Evolutionary conservation across 1,139 yeast species (phyloP), one percentile per base, ranked within the genome.

Genomic region (Scheffersomyces titani): DNA sequence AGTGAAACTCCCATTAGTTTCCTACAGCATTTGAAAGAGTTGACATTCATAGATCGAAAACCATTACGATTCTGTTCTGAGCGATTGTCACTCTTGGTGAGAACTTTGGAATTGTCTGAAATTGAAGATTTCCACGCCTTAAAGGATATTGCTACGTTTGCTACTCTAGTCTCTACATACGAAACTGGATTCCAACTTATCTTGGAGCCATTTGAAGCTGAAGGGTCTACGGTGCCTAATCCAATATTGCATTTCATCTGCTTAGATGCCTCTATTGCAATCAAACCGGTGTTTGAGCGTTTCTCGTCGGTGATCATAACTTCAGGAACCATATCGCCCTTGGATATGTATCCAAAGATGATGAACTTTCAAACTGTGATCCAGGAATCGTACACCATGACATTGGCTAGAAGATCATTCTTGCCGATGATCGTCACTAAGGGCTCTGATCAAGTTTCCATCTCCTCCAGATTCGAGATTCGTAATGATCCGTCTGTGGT

Each of bases 311-410:
- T 94, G 16, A 89, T 94, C 59, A 94, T 94, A 60, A 94, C 99
- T 0, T 91, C 97, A 1, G 99, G 99, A 65, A 94, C 99, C 16
- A 93, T 94, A 51, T 94, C 99, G 0, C 99, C 99, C 0, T 83
- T 94, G 71, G 99, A 96, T 68, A 94, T 94, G 99, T 94, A 94
- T 70, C 99, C 99, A 5, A 88, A 92, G 66, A 94, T 94, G 99
- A 80, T 94, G 61, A 90, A 93, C 68, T 94, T 96, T 72, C 93
- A 92, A 57, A 94, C 99, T 0, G 97, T 93, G 5, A 83, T 96
- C 51, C 98, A 93, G 71, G 96, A 92, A 68, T 92, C 98, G 0
- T 94, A 93, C 70, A 86, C 98, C 2, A 94, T 94, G 98, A 92
- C 99, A 0, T 82, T 94, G 63, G 93, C 97, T 1, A 84, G 97